A percentile compares a stretch with the other conserved stretches of the same genome.
These are phyloP conservation scores for Melampsora larici-populina DNA, from an alignment of 1,284 basidiomycete species.

Conservation along the genomic window DNA sequence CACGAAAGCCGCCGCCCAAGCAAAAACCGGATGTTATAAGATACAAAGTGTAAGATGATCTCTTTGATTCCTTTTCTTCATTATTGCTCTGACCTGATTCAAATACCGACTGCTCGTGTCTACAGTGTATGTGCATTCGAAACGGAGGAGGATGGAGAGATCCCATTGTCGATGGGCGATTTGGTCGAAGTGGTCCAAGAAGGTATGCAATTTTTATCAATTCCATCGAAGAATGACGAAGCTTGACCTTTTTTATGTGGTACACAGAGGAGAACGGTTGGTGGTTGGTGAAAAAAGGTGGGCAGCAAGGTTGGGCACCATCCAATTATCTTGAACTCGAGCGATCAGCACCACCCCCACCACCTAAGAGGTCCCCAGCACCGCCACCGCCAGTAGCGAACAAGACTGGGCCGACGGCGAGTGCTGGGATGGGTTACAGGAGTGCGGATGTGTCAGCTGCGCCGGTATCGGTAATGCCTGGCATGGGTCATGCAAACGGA, in stretches of 20 bases:
- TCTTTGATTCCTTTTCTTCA: neutral
- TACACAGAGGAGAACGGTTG: slow-evolving; percentile 58
- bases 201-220: slow-evolving; percentile 56
- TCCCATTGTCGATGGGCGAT: slow-evolving; percentile 84
- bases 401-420: slow-evolving; percentile 54
- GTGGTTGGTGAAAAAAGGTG: slow-evolving; percentile 90
- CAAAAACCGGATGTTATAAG: slow-evolving; percentile 50
- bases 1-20: slow-evolving; percentile 13
- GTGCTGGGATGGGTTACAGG: slow-evolving; percentile 45
- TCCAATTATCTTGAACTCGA: slow-evolving; percentile 68
- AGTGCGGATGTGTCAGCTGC: slow-evolving; percentile 52
- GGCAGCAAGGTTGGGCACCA: slow-evolving; percentile 87
- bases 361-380: slow-evolving; percentile 55
- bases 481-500: slow-evolving; percentile 54
- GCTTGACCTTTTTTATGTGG: slow-evolving; percentile 44
- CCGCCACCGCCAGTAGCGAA: slow-evolving; percentile 51
- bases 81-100: neutral
- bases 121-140: slow-evolving; percentile 71
- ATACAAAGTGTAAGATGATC: neutral
- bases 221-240: slow-evolving; percentile 20
- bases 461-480: slow-evolving; percentile 55
- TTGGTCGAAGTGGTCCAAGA: slow-evolving; percentile 87
- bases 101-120: neutral
- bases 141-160: slow-evolving; percentile 80
- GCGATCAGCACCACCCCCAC: slow-evolving; percentile 59